phyloP scores from a whole-genome alignment of 805 yeast species.

The Cyberlindnera mississippiensis region DNA sequence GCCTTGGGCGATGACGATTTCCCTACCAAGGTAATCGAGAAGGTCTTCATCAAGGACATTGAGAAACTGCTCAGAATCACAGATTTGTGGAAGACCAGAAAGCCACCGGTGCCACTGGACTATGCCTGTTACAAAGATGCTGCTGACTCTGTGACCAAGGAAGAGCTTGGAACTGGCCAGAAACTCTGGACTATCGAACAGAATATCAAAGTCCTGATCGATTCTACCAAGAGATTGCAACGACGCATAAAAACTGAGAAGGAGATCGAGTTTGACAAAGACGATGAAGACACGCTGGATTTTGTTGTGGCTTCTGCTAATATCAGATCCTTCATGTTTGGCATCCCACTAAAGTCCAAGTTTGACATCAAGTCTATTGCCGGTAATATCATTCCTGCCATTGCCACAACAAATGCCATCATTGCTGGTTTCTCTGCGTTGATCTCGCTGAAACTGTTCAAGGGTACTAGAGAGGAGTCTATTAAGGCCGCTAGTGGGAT shows the following conservation, averaged over 20 bases:
- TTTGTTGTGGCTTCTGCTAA: conserved; percentile 88
- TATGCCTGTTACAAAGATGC: conserved; percentile 23
- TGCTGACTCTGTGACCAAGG: conserved; percentile 15
- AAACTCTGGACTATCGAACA: conserved; percentile 59
- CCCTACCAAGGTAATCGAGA: conserved; percentile 45
- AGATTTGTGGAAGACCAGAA: conserved; percentile 72
- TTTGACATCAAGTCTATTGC: conserved; percentile 94
- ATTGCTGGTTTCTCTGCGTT: conserved; percentile 86
- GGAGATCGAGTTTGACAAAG: conserved; percentile 78
- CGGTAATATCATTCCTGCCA: conserved; percentile 97
- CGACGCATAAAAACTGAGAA: conserved; percentile 38
- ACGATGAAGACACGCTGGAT: conserved; percentile 84
- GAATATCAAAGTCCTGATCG: conserved; percentile 54
- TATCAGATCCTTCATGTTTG: conserved; percentile 65
- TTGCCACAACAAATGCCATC: conserved; percentile 96
- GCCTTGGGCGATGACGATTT: conserved; percentile 33
- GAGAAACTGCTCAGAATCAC: conserved; percentile 66
- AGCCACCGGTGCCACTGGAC: conserved; percentile 61
- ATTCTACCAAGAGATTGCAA: conserved; percentile 47
- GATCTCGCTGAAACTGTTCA: conserved; percentile 57
- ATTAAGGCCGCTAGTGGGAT: conserved; percentile 41
- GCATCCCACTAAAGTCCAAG: conserved; percentile 65
- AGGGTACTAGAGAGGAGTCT: conserved; percentile 29
- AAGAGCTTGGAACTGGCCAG: conserved; percentile 31
- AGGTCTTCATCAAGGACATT: conserved; percentile 72